A percentile compares a stretch with the other conserved stretches of the same genome.
Evolutionary conservation across 2,329 filamentous ascomycete species (phyloP).

Genomic region (Colletotrichum navitas): DNA sequence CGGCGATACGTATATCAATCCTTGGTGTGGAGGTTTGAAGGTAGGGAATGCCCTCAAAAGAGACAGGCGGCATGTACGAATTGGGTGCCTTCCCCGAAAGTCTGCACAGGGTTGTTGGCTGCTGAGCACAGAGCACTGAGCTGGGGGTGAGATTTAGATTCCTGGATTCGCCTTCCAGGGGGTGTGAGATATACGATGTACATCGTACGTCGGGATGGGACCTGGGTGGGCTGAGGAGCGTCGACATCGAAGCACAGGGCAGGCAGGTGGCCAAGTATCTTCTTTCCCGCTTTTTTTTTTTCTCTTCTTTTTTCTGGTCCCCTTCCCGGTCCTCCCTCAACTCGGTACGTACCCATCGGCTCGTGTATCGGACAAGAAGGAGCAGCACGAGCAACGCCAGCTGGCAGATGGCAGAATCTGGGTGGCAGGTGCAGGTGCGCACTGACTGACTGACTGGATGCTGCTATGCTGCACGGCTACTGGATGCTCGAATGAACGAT

Average conservation of each 20-base stretch:
- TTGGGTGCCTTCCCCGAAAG: slow-evolving; percentile 1
- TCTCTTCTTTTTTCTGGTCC: neutral
- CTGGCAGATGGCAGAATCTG: slow-evolving; percentile 16
- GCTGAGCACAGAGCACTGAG: neutral
- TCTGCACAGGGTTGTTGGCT: slow-evolving; percentile 25
- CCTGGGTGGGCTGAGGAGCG: slow-evolving; percentile 5
- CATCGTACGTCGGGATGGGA: slow-evolving; percentile 4
- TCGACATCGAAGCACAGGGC: slow-evolving; percentile 1
- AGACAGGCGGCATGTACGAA: slow-evolving; percentile 27
- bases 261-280: slow-evolving; percentile 8
- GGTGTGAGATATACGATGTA: neutral
- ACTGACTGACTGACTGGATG: slow-evolving; percentile 13
- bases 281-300: neutral
- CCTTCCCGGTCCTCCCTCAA: neutral
- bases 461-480: slow-evolving; percentile 15
- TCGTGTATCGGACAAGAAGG: neutral
- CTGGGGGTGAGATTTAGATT: slow-evolving; percentile 3
- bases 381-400: neutral
- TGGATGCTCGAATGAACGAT: slow-evolving; percentile 5
- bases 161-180: neutral
- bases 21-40: slow-evolving; percentile 11
- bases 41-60: neutral
- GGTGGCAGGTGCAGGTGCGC: slow-evolving; percentile 5
- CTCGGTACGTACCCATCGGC: neutral
- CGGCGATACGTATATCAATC: slow-evolving; percentile 11